Evolutionary conservation across 495 filamentous ascomycete genomes (phyloP), one percentile per base, ranked within the genome.

Genomic region (Coniosporium apollinis): DNA sequence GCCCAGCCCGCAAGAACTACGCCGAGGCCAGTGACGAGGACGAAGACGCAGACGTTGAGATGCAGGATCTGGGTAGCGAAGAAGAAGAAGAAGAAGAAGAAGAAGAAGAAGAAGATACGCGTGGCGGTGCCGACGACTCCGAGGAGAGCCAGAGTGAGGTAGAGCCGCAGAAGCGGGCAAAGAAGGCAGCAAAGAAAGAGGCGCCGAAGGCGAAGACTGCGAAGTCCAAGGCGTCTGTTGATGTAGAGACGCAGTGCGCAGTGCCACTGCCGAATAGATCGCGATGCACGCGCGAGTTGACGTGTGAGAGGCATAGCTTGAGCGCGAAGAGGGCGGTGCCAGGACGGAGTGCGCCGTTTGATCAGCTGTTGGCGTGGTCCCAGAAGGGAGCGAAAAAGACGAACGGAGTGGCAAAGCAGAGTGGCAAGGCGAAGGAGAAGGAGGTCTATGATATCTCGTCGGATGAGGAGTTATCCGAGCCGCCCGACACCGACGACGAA

Each of bases 271-370:
- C 82, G 0, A 76, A 78, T 50, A 85, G 89, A 1, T 79, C 82
- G 17, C 82, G 79, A 35, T 97, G 89, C 50, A 89, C 89, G 5
- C 64, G 89, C 18, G 87, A 79, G 2, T 64, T 97, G 37, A 97
- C 89, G 1, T 97, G 89, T 65, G 96, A 97, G 62, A 86, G 79
- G 38, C 89, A 97, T 47, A 79, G 74, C 21, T 94, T 97, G 89
- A 85, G 87, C 9, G 79, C 87, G 5, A 97, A 97, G 59, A 70
- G 89, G 44, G 72, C 75, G 0, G 89, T 97, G 2, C 79, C 85
- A 10, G 89, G 89, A 4, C 66, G 89, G 19, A 89, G 82, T 22
- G 62, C 94, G 34, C 89, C 89, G 1, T 97, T 96, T 51, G 87
- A 96, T 55, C 83, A 89, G 72, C 61, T 97, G 18, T 68, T 97